Base-by-base conservation (phyloP, 2,329 filamentous ascomycete species). In the Daldinia sp. region DNA sequence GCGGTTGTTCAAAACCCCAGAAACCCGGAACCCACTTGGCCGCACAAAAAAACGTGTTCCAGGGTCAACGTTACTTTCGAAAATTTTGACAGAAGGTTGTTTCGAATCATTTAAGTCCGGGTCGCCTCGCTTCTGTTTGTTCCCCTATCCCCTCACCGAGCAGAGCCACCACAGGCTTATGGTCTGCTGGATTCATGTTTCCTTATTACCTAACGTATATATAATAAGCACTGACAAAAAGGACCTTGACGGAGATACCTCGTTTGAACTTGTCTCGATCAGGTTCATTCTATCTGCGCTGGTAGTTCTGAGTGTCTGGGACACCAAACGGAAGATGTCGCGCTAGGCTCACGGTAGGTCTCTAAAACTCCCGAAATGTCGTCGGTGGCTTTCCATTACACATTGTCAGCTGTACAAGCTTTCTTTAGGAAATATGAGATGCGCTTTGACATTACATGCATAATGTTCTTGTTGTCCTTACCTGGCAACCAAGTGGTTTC, bases 21-120 rank as follows among this genome's bases (percentile, higher is more conserved):
- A 53, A 28, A 20, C 37, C 37, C 60, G 56, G 55, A 54, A n/a
- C 33, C 44, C 46, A 53, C 46, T 39, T 41, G 18, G 39, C 30
- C 46, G 42, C 41, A 54, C 54, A 26, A 59, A 23, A 42, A 57
- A 20, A 57, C 39, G 26, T 30, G 53, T 60, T 28, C 39, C 46
- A 37, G 57, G 35, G 60, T 55, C 20, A 67, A 55, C 42, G 57
- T 41, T 51, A 59, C 58, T 23, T 57, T 30, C 33, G 37, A 61
- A 68, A 66, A 60, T 46, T 58, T 50, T 68, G 39, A 60, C 35
- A 64, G 59, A 44, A 50, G 30, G 18, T 41, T 35, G 58, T 56
- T 65, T 61, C 54, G 55, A 60, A 54, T 50, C 37, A 46, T 54
- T 20, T 50, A 50, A 53, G 20, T 50, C 4, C 15, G 15, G 41